phyloP scores from a whole-genome alignment of 1,139 yeast genomes.

The Chernovozyma sophiae-reginae region DNA sequence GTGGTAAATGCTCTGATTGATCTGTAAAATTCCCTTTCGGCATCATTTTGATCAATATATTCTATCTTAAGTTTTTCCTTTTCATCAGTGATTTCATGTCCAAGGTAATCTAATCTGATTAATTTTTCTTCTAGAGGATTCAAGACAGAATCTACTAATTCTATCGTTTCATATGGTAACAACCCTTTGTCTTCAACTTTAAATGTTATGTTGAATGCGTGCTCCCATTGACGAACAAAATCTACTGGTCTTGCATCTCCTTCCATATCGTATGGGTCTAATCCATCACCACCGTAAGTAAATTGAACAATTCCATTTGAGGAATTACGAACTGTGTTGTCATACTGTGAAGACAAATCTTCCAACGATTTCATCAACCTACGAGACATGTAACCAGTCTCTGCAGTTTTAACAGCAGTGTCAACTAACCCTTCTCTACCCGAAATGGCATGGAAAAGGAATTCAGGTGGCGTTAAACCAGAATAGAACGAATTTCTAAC shows the following conservation, averaged over 20 bases:
- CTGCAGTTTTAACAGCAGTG: conserved; percentile 98
- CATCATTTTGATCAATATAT: conserved; percentile 76
- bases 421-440: conserved; percentile 99
- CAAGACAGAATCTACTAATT: conserved; percentile 52
- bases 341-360: conserved; percentile 91
- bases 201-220: conserved; percentile 72
- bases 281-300: conserved; percentile 97
- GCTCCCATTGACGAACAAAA: conserved; percentile 92
- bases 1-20: conserved; percentile 64
- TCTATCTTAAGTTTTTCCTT: conserved; percentile 47
- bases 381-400: conserved; percentile 99
- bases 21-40: conserved; percentile 76
- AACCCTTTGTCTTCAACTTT: conserved; percentile 52
- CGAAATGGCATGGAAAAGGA: conserved; percentile 96
- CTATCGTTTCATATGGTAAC: conserved; percentile 66
- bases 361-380: conserved; percentile 97
- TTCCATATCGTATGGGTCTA: conserved; percentile 98
- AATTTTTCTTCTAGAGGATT: conserved; percentile 57
- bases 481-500: conserved; percentile 93
- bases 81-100: conserved; percentile 42
- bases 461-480: conserved; percentile 95
- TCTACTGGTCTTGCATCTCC: conserved; percentile 98
- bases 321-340: conserved; percentile 91
- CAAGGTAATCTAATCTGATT: conserved; percentile 69
- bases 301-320: conserved; percentile 96